Evolutionary conservation across 352 stramenopile species (phyloP), one percentile per base, ranked within the genome.

Genomic region (Blastocystis sp.): DNA sequence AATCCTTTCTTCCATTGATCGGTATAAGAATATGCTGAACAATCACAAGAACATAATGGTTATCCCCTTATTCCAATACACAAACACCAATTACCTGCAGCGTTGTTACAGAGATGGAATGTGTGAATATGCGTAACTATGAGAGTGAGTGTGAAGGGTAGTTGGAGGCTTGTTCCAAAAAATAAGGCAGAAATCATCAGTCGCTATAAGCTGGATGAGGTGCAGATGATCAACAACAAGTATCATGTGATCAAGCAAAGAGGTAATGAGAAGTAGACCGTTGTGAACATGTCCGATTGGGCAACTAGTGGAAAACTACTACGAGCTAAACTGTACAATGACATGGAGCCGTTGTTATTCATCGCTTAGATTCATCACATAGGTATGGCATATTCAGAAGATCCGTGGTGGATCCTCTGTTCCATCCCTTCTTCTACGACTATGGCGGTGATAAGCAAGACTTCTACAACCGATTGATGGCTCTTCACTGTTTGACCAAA

Each of bases 351-450:
- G n/a, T n/a, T n/a, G n/a, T n/a, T n/a, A n/a, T n/a, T n/a, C n/a
- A n/a, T n/a, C n/a, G n/a, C n/a, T n/a, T n/a, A n/a, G n/a, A n/a
- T n/a, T n/a, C n/a, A n/a, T n/a, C n/a, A n/a, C n/a, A n/a, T n/a
- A n/a, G n/a, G n/a, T 84, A 84, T 45, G 17, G 68, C 11, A 19
- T 84, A 17, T 28, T 70, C 6, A 11, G 54, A 10, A 2, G 74
- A 19, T 28, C 65, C 19, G 52, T 52, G 2, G 52, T 62, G 38
- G 66, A 54, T 7, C 74, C 74, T 2, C 38, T 84, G 74, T 84
- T 57, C 34, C 74, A 84, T 68, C 74, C 74, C n/a, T 84, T 38
- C 28, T 84, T 54, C 45, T 43, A 69, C 45, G 69, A 84, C 45
- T 84, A 84, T 45, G 74, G 74, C 2, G 57, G 54, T 48, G 69